Conservation (phyloP, 1,284 basidiomycete species). For the Lentinus polychrous region DNA sequence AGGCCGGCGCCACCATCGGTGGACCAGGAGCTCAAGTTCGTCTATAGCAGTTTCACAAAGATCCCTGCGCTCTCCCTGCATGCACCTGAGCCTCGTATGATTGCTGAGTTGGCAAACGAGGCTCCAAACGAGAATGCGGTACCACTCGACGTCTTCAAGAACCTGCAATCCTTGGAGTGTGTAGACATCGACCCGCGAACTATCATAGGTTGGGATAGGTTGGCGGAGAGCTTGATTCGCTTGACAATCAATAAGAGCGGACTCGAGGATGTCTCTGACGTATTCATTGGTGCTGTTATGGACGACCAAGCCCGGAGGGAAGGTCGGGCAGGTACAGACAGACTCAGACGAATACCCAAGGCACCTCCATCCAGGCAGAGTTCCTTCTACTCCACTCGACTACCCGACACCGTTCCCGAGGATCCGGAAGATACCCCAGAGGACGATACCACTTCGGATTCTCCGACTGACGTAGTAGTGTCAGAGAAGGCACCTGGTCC, state of each 20-base stretch:
- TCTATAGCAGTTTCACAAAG: constrained; percentile 85
- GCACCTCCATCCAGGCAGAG: constrained; percentile 34
- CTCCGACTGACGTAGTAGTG: neutral
- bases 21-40: constrained; percentile 74
- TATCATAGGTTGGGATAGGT: constrained; percentile 80
- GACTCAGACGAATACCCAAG: constrained; percentile 37
- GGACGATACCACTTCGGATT: neutral
- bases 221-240: constrained; percentile 66
- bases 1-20: constrained; percentile 48
- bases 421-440: constrained; percentile 34
- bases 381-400: constrained; percentile 44
- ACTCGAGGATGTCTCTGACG: constrained; percentile 75
- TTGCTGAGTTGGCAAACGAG: constrained; percentile 67
- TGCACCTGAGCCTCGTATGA: constrained; percentile 54
- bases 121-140: constrained; percentile 70
- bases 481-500: neutral
- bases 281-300: constrained; percentile 72
- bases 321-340: constrained; percentile 41
- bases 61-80: constrained; percentile 69
- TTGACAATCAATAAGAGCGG: constrained; percentile 75
- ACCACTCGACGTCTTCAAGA: constrained; percentile 82
- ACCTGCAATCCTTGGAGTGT: constrained; percentile 67
- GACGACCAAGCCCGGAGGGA: constrained; percentile 65
- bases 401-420: constrained; percentile 57
- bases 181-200: constrained; percentile 78